Evolutionary conservation across 768 basidiomycete species (phyloP).

Genomic region (Lactarius sp.): DNA sequence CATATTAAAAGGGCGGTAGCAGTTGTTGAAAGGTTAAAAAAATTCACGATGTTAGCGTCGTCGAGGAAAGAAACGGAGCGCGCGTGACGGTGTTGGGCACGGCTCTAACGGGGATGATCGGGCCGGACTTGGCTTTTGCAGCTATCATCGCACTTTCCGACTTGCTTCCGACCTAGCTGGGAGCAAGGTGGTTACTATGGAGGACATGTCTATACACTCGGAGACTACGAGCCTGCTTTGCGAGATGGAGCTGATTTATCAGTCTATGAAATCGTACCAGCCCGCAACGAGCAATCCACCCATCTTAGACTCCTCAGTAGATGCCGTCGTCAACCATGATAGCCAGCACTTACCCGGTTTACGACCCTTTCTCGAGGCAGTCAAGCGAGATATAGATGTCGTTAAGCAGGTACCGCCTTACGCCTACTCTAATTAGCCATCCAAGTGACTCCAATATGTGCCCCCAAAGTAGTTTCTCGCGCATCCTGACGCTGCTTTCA

Average conservation of each 20-base stretch:
- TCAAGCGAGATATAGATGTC: slow-evolving; percentile 41
- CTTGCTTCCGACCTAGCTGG: not conserved
- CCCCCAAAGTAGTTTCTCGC: slow-evolving; percentile 56
- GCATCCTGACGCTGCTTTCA: slow-evolving; percentile 40
- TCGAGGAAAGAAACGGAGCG: slow-evolving; percentile 20
- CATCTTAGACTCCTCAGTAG: slow-evolving; percentile 35
- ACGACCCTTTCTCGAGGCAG: slow-evolving; percentile 38
- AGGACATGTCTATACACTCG: slow-evolving; percentile 24
- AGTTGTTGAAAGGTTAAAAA: slow-evolving; percentile 2
- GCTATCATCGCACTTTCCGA: not conserved
- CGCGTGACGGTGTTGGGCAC: not conserved
- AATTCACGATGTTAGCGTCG: slow-evolving; percentile 6
- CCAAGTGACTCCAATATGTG: slow-evolving; percentile 7
- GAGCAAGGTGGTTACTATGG: not conserved
- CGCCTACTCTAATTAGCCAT: slow-evolving; percentile 15
- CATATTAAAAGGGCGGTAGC: slow-evolving; percentile 14
- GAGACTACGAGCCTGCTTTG: slow-evolving; percentile 28
- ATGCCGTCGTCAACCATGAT: slow-evolving; percentile 19
- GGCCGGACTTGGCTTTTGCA: slow-evolving; percentile 18
- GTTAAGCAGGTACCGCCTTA: slow-evolving; percentile 36
- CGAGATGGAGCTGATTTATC: slow-evolving; percentile 29
- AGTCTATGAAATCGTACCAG: slow-evolving; percentile 30
- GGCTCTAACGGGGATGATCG: not conserved
- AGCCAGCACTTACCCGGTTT: slow-evolving; percentile 36
- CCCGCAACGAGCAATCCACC: slow-evolving; percentile 29